phyloP scores from a whole-genome alignment of 177 flowering plant species.

The Tripterygium wilfordii region DNA sequence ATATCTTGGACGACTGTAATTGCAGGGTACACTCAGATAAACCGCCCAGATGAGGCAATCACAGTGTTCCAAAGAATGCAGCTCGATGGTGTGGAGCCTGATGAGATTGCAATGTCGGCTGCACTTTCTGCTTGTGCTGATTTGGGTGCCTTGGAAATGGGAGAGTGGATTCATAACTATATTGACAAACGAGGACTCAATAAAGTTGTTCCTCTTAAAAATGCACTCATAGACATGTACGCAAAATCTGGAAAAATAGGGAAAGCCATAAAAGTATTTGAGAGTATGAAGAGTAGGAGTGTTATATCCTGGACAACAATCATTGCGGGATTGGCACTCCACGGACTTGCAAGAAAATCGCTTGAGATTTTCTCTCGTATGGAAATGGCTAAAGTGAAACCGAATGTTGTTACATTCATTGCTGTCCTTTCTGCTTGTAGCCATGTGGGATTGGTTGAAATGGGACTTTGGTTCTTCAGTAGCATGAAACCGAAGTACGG shows the following conservation, averaged over 20 bases:
- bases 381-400: slow-evolving; percentile 41
- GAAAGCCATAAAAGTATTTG: slow-evolving; percentile 47
- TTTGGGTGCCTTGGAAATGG: slow-evolving; percentile 47
- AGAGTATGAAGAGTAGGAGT: slow-evolving; percentile 36
- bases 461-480: slow-evolving; percentile 35
- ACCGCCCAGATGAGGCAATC: slow-evolving; percentile 40
- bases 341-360: slow-evolving; percentile 49
- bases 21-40: slow-evolving; percentile 41
- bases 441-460: slow-evolving; percentile 57
- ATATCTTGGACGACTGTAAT: slow-evolving; percentile 62
- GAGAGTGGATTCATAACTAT: slow-evolving; percentile 50
- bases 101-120: slow-evolving; percentile 55
- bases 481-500: slow-evolving; percentile 34
- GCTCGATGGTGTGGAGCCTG: slow-evolving; percentile 38
- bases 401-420: slow-evolving; percentile 56
- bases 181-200: slow-evolving; percentile 26
- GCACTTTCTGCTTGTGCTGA: slow-evolving; percentile 60
- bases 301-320: slow-evolving; percentile 73
- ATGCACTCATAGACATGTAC: slow-evolving; percentile 71
- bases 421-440: slow-evolving; percentile 67
- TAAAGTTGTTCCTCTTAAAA: slow-evolving; percentile 32
- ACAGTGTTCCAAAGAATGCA: slow-evolving; percentile 50
- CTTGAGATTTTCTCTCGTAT: slow-evolving; percentile 43
- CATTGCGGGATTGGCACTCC: slow-evolving; percentile 53
- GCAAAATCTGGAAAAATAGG: slow-evolving; percentile 52